These are phyloP conservation scores for Rosa chinensis DNA, from an alignment of 306 rosid species.

Conservation along the genomic window DNA sequence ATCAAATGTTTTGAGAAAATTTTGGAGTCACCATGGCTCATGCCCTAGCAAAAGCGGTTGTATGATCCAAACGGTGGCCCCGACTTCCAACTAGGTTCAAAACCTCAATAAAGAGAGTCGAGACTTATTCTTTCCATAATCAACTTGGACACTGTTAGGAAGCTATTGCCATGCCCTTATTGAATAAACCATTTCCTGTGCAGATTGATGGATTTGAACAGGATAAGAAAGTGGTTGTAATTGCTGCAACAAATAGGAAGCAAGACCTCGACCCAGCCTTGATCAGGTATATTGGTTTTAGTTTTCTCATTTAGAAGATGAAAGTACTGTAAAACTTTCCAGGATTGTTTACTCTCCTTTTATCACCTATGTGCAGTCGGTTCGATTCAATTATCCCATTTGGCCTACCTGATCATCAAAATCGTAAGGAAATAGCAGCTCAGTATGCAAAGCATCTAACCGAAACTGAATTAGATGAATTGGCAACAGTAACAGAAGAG, in stretches of 20 bases:
- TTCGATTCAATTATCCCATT: conserved; percentile 76
- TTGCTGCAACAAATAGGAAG: conserved; percentile 94
- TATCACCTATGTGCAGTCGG: conserved; percentile 50
- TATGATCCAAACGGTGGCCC: neutral
- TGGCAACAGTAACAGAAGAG: conserved; percentile 51
- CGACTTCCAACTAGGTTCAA: neutral
- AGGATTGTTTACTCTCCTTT: neutral
- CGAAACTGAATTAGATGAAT: conserved; percentile 44
- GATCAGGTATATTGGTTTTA: conserved; percentile 50
- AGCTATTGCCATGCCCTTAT: neutral
- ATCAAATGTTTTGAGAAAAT: neutral
- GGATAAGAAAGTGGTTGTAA: conserved; percentile 81
- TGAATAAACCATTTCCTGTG: neutral
- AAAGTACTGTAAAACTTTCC: neutral
- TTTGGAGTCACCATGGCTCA: neutral
- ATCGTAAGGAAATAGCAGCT: conserved; percentile 73
- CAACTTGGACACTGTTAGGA: neutral
- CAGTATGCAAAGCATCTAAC: conserved; percentile 82
- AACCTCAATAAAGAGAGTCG: neutral
- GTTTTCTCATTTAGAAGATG: conserved; percentile 15
- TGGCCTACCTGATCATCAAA: conserved; percentile 72
- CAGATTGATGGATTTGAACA: conserved; percentile 99
- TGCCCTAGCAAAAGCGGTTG: neutral
- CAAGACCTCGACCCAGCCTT: conserved; percentile 94
- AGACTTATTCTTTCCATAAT: neutral